Base-by-base conservation (phyloP, 139 green algal species). In the Picochlorum sp. region DNA sequence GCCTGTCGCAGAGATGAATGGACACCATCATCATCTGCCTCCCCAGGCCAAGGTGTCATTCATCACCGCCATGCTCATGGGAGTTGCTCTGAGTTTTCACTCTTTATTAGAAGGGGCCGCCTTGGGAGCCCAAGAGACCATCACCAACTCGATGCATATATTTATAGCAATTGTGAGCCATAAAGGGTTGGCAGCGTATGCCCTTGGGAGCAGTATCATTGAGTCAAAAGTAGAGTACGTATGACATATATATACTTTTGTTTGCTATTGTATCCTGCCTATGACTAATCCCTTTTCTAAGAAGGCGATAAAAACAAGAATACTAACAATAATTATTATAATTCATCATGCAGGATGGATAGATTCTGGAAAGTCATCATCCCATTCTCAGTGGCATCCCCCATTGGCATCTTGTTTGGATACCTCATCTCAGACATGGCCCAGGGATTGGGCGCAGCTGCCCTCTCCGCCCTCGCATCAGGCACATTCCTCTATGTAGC, bases 401-500 rank as follows among this genome's bases (percentile, higher is more conserved):
- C 86, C 1, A 45, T 87, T 0, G 86, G 82, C 57, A 92, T 92
- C 32, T 78, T 79, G 50, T 18, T 82, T 1, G 86, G 86, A 6
- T 83, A 73, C 45, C 49, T 79, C 10, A 70, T 86, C 16, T 80
- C 75, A 14, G 71, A 69, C 15, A 56, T 86, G 0, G 73, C 76
- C 3, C 69, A 61, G n/a, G 69, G 69, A 24, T 34, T 65, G 11
- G 81, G 61, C 1, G 78, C 78, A 8, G 81, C 85, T 6, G 71
- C 79, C 20, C 67, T 91, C 57, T 81, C 63, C 1, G 81, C 86
- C 0, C 73, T 92, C 3, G 86, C 86, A 0, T 83, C 83, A 28
- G 86, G 86, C 23, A 93, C 86, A 2, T 93, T 93, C 49, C 51
- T 93, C 26, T 93, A 92, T 30, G 86, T 93, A 2, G 86, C 86